These are phyloP conservation scores for Boletus pseudo-olivaceus DNA, from an alignment of 768 basidiomycete species.

Conservation along the genomic window DNA sequence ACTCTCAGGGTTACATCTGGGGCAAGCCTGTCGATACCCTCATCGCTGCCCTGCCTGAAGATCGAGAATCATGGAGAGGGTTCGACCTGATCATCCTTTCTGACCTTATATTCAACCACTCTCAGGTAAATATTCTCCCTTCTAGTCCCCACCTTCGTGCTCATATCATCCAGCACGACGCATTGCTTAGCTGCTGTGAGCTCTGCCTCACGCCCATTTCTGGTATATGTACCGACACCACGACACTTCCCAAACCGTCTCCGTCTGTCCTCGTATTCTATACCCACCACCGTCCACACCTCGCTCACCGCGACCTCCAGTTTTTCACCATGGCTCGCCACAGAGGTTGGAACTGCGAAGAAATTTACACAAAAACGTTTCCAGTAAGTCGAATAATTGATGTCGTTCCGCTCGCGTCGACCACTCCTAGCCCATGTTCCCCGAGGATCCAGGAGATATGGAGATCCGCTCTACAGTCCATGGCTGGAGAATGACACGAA, in stretches of 20 bases:
- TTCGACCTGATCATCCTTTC: slow-evolving; percentile 88
- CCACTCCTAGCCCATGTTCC: slow-evolving; percentile 75
- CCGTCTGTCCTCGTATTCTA: slow-evolving; percentile 77
- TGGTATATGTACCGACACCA: slow-evolving; percentile 15
- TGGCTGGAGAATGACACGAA: slow-evolving; percentile 63
- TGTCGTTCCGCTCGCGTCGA: neutral
- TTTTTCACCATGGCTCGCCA: slow-evolving; percentile 68
- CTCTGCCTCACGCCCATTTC: slow-evolving; percentile 26
- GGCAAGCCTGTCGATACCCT: slow-evolving; percentile 47
- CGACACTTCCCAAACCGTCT: slow-evolving; percentile 8
- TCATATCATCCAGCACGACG: slow-evolving; percentile 59
- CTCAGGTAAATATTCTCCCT: slow-evolving; percentile 53
- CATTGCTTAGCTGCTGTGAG: slow-evolving; percentile 73
- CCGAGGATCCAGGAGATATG: slow-evolving; percentile 78
- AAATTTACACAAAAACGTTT: slow-evolving; percentile 61
- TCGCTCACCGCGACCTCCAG: slow-evolving; percentile 76
- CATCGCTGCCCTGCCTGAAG: slow-evolving; percentile 26
- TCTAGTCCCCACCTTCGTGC: neutral
- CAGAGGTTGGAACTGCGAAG: slow-evolving; percentile 69
- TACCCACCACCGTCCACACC: slow-evolving; percentile 82
- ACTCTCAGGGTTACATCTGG: slow-evolving; percentile 76
- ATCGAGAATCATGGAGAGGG: slow-evolving; percentile 19
- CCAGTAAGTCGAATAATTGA: slow-evolving; percentile 41
- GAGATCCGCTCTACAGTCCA: slow-evolving; percentile 78
- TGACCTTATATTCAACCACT: slow-evolving; percentile 93